These are phyloP conservation scores for Yarrowia yakushimensis DNA, from an alignment of 805 yeast species.

Conservation along the genomic window DNA sequence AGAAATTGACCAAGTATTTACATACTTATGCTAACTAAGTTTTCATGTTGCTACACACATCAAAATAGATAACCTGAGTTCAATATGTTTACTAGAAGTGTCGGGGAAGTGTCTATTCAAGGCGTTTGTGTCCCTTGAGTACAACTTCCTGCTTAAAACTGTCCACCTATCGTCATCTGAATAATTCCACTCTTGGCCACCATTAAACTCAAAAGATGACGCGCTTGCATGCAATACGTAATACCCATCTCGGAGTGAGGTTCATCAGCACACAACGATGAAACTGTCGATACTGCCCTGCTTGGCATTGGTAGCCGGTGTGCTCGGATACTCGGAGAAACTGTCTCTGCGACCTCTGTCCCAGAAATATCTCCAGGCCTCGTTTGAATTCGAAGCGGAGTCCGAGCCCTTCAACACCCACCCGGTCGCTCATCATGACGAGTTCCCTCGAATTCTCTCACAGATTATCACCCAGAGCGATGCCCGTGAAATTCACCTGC, in stretches of 20 bases:
- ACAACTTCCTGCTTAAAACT: neutral
- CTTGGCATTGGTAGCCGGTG: neutral
- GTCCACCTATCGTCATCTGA: too few species aligned
- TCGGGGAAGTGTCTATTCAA: too few species aligned
- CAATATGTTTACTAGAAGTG: too few species aligned
- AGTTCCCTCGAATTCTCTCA: slow-evolving; percentile 76
- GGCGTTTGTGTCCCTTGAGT: too few species aligned
- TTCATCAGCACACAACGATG: slow-evolving; percentile 16
- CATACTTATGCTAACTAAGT: too few species aligned
- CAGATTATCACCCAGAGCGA: slow-evolving; percentile 66
- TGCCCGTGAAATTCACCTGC: slow-evolving; percentile 71
- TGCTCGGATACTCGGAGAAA: slow-evolving; percentile 51
- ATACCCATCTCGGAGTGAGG: neutral
- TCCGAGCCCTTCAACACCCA: slow-evolving; percentile 44
- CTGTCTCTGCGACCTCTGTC: slow-evolving; percentile 67
- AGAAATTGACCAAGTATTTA: too few species aligned
- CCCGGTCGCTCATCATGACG: slow-evolving; percentile 33
- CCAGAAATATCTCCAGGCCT: slow-evolving; percentile 62
- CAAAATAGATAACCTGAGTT: too few species aligned
- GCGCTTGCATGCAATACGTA: slow-evolving; percentile 8
- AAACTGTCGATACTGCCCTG: slow-evolving; percentile 10
- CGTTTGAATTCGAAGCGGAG: slow-evolving; percentile 63
- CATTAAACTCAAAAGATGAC: neutral
- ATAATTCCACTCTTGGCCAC: too few species aligned
- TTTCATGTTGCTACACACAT: too few species aligned